Conservation (phyloP, 176 grass and related monocot genomes). For the Echinochloa phyllopogon region DNA sequence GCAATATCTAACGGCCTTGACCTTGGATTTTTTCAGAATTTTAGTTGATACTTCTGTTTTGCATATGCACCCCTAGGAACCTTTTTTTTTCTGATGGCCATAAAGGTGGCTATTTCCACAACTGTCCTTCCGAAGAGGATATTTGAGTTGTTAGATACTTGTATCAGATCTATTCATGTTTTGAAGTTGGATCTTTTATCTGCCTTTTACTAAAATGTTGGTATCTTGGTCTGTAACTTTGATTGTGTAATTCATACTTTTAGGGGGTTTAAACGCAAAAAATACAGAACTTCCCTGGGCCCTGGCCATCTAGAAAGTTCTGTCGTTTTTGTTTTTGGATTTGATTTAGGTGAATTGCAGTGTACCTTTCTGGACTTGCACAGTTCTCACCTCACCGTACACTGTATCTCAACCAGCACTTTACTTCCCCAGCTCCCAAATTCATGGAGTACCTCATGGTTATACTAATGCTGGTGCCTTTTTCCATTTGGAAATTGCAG, state of each 20-base stretch:
- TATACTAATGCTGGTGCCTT: conserved; percentile 42
- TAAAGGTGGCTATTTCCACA: conserved; percentile 27
- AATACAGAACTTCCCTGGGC: neutral
- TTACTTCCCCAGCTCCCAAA: neutral
- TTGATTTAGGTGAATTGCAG: conserved; percentile 13
- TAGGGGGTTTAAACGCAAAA: conserved; percentile 36
- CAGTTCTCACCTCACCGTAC: neutral
- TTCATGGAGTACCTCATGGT: conserved; percentile 4
- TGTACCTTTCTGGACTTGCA: neutral
- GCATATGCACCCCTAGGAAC: conserved; percentile 34
- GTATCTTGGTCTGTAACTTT: conserved; percentile 8
- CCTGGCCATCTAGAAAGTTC: neutral
- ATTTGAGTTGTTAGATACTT: conserved; percentile 27
- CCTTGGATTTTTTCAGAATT: conserved; percentile 43
- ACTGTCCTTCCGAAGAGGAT: conserved; percentile 34
- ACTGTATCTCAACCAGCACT: neutral
- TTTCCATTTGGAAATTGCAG: conserved; percentile 65
- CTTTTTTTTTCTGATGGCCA: neutral
- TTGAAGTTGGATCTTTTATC: neutral
- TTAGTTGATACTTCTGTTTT: conserved; percentile 44
- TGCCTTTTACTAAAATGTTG: neutral
- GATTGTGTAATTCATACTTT: neutral
- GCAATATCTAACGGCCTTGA: conserved; percentile 27
- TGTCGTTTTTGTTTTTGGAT: conserved; percentile 27
- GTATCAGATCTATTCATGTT: conserved; percentile 20